phyloP scores from a whole-genome alignment of 768 basidiomycete genomes.

The Lentinula guzmanii region DNA sequence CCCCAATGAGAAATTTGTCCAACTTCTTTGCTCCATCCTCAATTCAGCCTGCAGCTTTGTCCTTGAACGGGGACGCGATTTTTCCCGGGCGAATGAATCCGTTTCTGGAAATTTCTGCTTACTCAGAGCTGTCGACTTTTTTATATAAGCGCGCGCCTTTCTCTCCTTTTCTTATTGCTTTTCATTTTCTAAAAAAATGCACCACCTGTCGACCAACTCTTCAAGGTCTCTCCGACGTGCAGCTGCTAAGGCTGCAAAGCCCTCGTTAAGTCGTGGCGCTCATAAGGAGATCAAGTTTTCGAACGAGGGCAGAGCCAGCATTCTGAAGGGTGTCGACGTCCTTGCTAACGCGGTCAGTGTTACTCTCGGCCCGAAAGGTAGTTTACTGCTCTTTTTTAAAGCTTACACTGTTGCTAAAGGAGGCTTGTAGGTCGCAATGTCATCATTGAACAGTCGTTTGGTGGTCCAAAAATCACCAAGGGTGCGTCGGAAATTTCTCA shows the following conservation, averaged over 20 bases:
- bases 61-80: background rate
- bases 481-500: conserved; percentile 38
- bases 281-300: conserved; percentile 98
- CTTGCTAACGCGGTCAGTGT: conserved; percentile 96
- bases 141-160: background rate
- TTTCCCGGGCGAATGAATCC: background rate
- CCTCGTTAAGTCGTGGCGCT: conserved; percentile 57
- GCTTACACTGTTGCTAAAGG: conserved; percentile 5
- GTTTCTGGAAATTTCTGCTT: conserved; percentile 2
- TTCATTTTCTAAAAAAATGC: conserved; percentile 41
- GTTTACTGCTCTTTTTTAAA: conserved; percentile 10
- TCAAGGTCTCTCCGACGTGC: conserved; percentile 64
- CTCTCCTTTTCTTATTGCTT: conserved; percentile 10
- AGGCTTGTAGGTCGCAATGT: conserved; percentile 77
- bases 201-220: conserved; percentile 64
- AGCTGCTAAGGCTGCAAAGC: conserved; percentile 49
- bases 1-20: no score
- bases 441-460: conserved; percentile 92
- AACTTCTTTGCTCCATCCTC: no score
- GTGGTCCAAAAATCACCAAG: conserved; percentile 94
- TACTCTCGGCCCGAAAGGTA: conserved; percentile 94
- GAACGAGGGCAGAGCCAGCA: conserved; percentile 90
- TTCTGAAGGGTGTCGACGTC: conserved; percentile 93
- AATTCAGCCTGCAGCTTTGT: no score
- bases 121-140: background rate